Conservation (phyloP, 139 green algal species). For the Tetradesmus lagerheimii region DNA sequence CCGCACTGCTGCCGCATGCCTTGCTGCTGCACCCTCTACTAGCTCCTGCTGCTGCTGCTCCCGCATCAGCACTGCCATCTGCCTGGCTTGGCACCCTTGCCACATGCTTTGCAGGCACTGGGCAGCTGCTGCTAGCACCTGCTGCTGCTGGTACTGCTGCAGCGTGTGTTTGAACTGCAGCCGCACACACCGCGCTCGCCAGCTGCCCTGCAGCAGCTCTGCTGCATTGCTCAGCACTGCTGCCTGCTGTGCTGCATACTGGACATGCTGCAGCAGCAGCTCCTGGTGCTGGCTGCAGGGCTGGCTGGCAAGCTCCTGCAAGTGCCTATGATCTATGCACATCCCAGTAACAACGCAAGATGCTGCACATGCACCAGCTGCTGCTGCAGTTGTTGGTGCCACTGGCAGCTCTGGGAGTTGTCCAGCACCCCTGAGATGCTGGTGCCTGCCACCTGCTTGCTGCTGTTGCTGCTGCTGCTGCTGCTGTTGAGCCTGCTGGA, state of each 20-base stretch:
- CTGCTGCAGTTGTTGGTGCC: background rate
- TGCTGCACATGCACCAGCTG: no score
- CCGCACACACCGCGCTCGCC: background rate
- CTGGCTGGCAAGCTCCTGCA: background rate
- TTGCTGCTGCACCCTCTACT: background rate
- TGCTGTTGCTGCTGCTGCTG: background rate
- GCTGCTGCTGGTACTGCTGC: background rate
- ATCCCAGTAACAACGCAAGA: background rate
- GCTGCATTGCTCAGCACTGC: background rate
- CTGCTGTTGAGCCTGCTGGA: slow-evolving; percentile 1
- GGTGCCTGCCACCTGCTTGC: background rate
- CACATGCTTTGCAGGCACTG: background rate
- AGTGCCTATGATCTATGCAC: background rate
- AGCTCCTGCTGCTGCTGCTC: slow-evolving; percentile 21
- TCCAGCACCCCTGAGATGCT: background rate
- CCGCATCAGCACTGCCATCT: background rate
- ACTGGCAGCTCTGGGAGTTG: background rate
- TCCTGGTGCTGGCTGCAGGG: background rate
- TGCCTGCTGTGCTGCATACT: slow-evolving; percentile 21
- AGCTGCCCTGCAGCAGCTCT: slow-evolving; percentile 13
- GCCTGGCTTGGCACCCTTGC: background rate
- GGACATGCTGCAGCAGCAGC: background rate
- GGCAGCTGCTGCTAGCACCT: background rate
- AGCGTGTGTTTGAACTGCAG: background rate
- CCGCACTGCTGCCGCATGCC: slow-evolving; percentile 10